phyloP scores from a whole-genome alignment of 257 asterid species.

The Solanum appendiculatum region DNA sequence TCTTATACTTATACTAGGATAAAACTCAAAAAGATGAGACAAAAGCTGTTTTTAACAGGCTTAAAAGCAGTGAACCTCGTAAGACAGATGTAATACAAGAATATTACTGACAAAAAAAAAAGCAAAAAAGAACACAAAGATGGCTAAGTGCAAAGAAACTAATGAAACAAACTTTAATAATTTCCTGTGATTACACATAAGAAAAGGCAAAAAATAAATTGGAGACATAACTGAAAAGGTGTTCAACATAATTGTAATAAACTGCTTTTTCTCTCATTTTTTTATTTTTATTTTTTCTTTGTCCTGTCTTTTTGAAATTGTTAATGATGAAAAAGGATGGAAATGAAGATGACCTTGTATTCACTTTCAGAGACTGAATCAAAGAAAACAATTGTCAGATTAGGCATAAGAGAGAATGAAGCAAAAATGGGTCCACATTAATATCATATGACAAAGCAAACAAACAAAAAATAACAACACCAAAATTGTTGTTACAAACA shows the following conservation, averaged over 20 bases:
- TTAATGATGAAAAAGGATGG: background rate
- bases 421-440: constrained; percentile 8
- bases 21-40: background rate
- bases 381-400: background rate
- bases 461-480: constrained; percentile 6
- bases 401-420: constrained; percentile 4
- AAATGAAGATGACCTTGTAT: constrained; percentile 5
- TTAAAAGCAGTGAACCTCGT: background rate
- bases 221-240: background rate
- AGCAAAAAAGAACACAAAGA: background rate
- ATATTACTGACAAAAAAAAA: background rate
- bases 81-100: background rate
- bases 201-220: background rate
- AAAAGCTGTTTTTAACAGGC: background rate
- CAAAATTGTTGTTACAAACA: background rate
- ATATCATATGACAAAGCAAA: background rate
- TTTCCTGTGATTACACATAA: background rate
- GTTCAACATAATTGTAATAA: background rate
- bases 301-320: background rate
- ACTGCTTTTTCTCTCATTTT: background rate
- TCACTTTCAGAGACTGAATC: constrained; percentile 2
- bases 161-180: background rate
- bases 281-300: background rate
- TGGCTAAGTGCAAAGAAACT: background rate
- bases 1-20: background rate